phyloP scores from a whole-genome alignment of 148 eudicot genomes.

The Silene latifolia region DNA sequence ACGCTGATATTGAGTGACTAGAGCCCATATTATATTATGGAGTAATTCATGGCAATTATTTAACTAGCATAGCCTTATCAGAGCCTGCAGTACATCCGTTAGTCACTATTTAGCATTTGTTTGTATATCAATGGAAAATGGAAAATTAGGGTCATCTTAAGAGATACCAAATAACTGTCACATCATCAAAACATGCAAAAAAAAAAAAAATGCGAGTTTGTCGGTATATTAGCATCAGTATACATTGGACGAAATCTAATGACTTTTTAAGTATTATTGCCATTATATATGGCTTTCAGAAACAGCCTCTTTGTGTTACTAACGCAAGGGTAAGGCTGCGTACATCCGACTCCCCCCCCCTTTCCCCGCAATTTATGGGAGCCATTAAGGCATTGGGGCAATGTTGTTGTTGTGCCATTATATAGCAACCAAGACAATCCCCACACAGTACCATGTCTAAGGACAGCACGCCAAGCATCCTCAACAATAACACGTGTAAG shows the following conservation, averaged over 20 bases:
- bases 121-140: conserved; percentile 3
- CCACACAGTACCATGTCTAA: neutral
- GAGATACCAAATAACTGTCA: too few relatives aligned
- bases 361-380: too few relatives aligned
- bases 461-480: neutral
- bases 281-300: neutral
- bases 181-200: neutral
- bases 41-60: conserved; percentile 23
- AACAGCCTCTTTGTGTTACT: too few relatives aligned
- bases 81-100: conserved; percentile 28
- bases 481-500: neutral
- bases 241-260: neutral
- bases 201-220: neutral
- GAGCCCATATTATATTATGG: conserved; percentile 30
- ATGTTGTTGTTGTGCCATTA: too few relatives aligned
- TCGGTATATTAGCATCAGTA: neutral
- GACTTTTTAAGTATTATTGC: neutral
- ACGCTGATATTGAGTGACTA: conserved; percentile 32
- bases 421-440: neutral
- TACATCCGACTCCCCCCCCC: too few relatives aligned
- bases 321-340: too few relatives aligned
- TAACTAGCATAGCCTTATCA: conserved; percentile 28
- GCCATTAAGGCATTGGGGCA: too few relatives aligned
- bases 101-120: conserved; percentile 22
- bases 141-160: too few relatives aligned